Base-by-base conservation (phyloP, 345 rosid species). In the Arabis hirsuta region DNA sequence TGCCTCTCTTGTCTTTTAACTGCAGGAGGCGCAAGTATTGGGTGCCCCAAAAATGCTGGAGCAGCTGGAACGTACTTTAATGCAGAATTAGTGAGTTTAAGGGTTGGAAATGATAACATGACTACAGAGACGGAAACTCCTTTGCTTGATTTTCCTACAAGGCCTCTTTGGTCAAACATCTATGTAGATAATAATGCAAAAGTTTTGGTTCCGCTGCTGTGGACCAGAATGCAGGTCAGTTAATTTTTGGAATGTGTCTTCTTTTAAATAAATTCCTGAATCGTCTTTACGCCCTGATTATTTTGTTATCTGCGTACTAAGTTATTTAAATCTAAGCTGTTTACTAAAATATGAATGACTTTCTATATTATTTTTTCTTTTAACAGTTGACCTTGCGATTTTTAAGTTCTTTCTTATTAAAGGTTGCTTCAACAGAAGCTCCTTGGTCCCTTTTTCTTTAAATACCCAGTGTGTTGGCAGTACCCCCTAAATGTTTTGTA, bases 51-150 rank as follows among this genome's bases (percentile, higher is more conserved):
- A 69, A 95, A 91, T 88, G 82, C 97, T 75, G 99, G 99, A 73
- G 97, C 96, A 42, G 99, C 99, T 82, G 99, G 99, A 76, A 95
- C 99, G 3, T 87, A 83, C 60, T 95, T 91, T 61, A 88, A 95
- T 87, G 90, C 89, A 69, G 84, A 89, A 79, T 81, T 91, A 71
- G 78, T 79, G 60, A 89, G 99, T 82, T 79, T 95, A 75, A 85
- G 94, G 73, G 96, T 95, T 73, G 85, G 93, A 72, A 95, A 95
- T 65, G 96, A 88, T 77, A 83, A 89, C 56, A 65, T 87, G 75
- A 84, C 91, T 12, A 95, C 97, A 31, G 93, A 91, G 74, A 91
- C 99, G 41, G 96, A 91, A 73, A 95, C 99, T 52, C 96, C 97
- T 71, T 81, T 91, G 81, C 97, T 91, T 36, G 96, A 84, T 82